Conservation (phyloP, 805 yeast species). For the Nematodospora valgi region DNA sequence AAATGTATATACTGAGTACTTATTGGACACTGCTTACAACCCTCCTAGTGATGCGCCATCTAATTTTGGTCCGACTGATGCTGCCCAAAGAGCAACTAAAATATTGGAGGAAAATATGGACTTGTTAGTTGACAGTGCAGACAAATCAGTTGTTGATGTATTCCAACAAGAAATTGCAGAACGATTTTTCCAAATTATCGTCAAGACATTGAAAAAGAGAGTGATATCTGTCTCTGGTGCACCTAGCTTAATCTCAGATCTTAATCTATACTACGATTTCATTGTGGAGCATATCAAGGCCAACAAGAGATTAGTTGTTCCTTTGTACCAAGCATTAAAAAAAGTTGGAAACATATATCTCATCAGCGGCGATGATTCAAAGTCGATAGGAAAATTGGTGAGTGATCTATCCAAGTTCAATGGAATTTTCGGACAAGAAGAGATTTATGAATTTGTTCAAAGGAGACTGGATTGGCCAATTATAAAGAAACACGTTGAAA, state of each 20-base stretch:
- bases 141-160: constrained; percentile 82
- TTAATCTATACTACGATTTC: constrained; percentile 76
- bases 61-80: constrained; percentile 45
- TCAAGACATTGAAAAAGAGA: constrained; percentile 69
- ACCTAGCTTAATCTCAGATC: constrained; percentile 71
- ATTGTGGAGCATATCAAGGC: constrained; percentile 46
- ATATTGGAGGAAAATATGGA: constrained; percentile 70
- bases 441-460: constrained; percentile 87
- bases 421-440: constrained; percentile 89
- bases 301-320: constrained; percentile 64
- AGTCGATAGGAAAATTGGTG: constrained; percentile 77
- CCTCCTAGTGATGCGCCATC: constrained; percentile 32
- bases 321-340: constrained; percentile 75
- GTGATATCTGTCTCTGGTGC: constrained; percentile 82
- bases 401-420: constrained; percentile 82
- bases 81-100: constrained; percentile 61
- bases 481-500: constrained; percentile 79
- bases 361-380: constrained; percentile 68
- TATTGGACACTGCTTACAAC: constrained; percentile 52
- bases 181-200: constrained; percentile 71
- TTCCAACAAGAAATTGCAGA: constrained; percentile 94
- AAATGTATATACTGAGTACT: constrained; percentile 50
- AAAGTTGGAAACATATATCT: constrained; percentile 82
- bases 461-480: constrained; percentile 82
- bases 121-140: constrained; percentile 76